Conservation (phyloP, 352 stramenopile species). For the Elongisporangium anandrum region DNA sequence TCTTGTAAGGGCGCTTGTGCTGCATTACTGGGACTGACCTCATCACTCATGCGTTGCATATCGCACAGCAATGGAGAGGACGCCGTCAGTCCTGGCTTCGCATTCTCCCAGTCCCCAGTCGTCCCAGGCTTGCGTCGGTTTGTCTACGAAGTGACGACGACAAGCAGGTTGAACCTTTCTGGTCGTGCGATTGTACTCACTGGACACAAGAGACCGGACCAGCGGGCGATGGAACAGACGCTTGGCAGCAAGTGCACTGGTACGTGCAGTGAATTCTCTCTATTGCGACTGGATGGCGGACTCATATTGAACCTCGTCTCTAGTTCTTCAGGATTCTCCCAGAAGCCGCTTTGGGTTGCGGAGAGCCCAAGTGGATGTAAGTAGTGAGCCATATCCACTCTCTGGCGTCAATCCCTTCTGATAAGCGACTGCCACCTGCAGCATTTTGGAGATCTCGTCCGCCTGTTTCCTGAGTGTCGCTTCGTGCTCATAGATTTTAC, state of each 20-base stretch:
- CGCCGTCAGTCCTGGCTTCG: background rate
- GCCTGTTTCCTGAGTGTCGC: background rate
- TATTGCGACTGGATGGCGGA: background rate
- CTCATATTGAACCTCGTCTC: background rate
- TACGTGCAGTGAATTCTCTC: background rate
- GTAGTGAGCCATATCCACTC: too few relatives aligned
- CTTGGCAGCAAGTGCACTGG: background rate
- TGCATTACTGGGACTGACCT: background rate
- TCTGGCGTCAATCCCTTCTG: too few relatives aligned
- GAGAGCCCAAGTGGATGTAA: background rate
- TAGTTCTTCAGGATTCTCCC: background rate
- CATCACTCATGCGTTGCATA: background rate
- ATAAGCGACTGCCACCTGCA: background rate
- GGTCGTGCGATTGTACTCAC: background rate
- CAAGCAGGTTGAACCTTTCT: background rate
- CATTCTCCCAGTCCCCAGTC: background rate
- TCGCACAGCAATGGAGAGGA: background rate
- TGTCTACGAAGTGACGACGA: background rate
- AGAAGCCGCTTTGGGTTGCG: background rate
- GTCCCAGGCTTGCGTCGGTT: background rate
- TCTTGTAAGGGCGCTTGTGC: constrained; percentile 7
- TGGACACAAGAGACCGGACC: background rate
- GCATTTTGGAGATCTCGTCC: background rate
- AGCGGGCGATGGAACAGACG: background rate
- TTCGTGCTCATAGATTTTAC: background rate